Evolutionary conservation across 2,329 filamentous ascomycete species (phyloP), one percentile per base, ranked within the genome.

Genomic region (Aspergillus sp.): DNA sequence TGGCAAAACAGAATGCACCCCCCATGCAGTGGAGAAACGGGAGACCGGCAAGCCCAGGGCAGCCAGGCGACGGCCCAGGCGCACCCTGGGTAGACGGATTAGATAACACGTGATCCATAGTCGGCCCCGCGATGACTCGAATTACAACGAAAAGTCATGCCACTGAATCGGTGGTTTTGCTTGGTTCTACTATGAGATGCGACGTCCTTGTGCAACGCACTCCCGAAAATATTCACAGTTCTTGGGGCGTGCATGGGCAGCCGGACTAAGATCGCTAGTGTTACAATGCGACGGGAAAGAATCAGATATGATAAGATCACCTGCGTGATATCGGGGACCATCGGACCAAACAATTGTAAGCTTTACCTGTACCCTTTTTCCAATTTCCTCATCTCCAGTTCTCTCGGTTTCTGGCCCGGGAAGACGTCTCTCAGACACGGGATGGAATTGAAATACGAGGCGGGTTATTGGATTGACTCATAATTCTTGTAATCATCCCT

Each of bases 291-390:
- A 54, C 54, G 37, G 42, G 51, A 50, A 47, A 59, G 41, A 60
- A 66, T 66, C 63, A 62, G 64, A 66, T 64, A 66, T 66, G 63
- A 66, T 67, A 66, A 67, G 62, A 65, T 66, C 59, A 59, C 45
- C 56, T 61, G 61, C 45, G 45, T 49, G 39, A 45, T 54, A 52
- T 62, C 61, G 22, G 20, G 48, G 7, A 42, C 40, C 22, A 27
- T 52, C 22, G 30, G 46, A n/a, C 20, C 12, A 51, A 37, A 30
- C 30, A 24, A 53, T 3, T 39, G 41, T 30, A 37, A 37, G n/a
- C 24, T 17, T 30, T 15, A 33, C 17, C 24, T 37, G 34, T 37
- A 30, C 8, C 15, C 37, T n/a, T n/a, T 40, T 40, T 40, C 37
- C 27, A 30, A 30, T 37, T 37, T n/a, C 34, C 5, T 15, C 34